A percentile compares a stretch with the other conserved stretches of the same genome.
phyloP scores from a whole-genome alignment of 2,329 filamentous ascomycete species.

The Penicillium sp. region DNA sequence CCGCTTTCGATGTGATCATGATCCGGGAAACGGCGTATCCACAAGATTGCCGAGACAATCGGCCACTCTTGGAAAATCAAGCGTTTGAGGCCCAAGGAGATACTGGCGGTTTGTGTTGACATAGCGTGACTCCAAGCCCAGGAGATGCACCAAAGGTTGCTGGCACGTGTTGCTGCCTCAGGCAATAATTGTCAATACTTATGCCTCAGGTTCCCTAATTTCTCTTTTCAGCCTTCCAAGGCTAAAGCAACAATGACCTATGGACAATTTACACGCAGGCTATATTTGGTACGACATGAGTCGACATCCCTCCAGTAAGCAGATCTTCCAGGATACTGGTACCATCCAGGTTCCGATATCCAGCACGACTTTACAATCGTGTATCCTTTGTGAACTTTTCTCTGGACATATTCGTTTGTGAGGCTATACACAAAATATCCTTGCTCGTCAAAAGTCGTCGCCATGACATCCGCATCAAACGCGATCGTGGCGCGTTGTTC shows the following conservation, averaged over 20 bases:
- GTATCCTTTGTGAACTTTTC: conserved; percentile 1
- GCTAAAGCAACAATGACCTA: background rate
- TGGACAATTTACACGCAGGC: background rate
- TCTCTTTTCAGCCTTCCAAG: background rate
- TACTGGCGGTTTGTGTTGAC: background rate
- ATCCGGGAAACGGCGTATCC: background rate
- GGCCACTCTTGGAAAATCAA: background rate
- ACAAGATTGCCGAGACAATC: background rate
- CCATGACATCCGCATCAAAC: too few relatives aligned
- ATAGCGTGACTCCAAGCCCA: background rate
- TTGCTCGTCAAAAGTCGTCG: background rate
- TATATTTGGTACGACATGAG: background rate
- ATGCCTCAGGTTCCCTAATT: background rate
- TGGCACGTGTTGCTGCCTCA: conserved; percentile 11
- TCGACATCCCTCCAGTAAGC: background rate
- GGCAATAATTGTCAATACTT: background rate
- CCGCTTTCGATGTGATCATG: conserved; percentile 5
- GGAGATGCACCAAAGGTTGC: background rate
- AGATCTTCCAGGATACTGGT: background rate
- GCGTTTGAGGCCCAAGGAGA: background rate
- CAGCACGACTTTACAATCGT: background rate
- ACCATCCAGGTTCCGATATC: background rate
- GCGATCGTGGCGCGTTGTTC: conserved; percentile 1
- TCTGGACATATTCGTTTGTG: background rate
- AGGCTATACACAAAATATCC: background rate